Evolutionary conservation across 1,284 basidiomycete genomes (phyloP).

Genomic region (Singerocomus inundabilis): DNA sequence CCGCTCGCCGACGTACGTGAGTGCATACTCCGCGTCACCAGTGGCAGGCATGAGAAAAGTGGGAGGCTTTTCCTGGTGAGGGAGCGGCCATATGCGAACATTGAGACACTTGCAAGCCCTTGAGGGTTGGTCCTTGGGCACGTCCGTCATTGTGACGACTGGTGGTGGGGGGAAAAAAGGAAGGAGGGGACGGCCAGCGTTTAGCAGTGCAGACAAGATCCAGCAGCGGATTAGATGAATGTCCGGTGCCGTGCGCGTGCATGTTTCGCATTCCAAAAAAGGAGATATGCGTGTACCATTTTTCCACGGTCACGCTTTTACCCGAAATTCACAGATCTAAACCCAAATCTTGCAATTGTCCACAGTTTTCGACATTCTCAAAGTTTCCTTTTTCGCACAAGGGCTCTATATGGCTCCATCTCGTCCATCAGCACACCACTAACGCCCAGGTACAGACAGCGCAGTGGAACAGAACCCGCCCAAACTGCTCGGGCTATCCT

Average conservation of each 20-base stretch:
- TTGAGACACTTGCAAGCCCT: conserved; percentile 70
- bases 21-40: conserved; percentile 48
- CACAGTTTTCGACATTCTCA: conserved; percentile 9
- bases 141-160: conserved; percentile 27
- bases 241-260: conserved; percentile 36
- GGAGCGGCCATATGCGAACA: conserved; percentile 47
- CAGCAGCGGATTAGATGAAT: conserved; percentile 36
- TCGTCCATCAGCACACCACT: neutral
- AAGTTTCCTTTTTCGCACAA: conserved; percentile 9
- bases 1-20: conserved; percentile 62
- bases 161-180: conserved; percentile 21
- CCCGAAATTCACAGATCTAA: conserved; percentile 5
- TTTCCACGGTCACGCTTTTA: conserved; percentile 30
- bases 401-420: neutral
- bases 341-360: conserved; percentile 2
- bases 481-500: no score
- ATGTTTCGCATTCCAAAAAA: conserved; percentile 27
- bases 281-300: conserved; percentile 15
- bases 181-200: conserved; percentile 23
- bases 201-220: conserved; percentile 22
- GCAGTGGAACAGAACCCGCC: no score
- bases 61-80: conserved; percentile 32
- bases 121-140: conserved; percentile 10
- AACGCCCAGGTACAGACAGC: neutral
- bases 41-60: conserved; percentile 27